These are phyloP conservation scores for Dictyostelium brefeldianum DNA, from an alignment of 78 protist species.

Conservation along the genomic window DNA sequence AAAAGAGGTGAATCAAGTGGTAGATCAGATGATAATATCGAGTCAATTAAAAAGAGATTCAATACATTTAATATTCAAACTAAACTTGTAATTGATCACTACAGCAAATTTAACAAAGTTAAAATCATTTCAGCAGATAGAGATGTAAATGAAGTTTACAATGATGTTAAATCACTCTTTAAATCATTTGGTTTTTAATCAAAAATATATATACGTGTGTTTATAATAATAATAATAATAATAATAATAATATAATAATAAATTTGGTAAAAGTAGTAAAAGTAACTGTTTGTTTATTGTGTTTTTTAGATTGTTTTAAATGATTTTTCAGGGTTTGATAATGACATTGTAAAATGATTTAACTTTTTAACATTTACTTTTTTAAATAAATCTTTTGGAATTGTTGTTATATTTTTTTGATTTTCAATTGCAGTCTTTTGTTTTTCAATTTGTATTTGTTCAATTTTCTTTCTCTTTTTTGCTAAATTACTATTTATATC, in stretches of 20 bases:
- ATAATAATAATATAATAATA: not conserved
- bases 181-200: conserved; percentile 3
- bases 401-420: not conserved
- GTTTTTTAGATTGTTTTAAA: not conserved
- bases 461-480: not conserved
- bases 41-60: conserved; percentile 84
- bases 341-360: conserved; percentile 16
- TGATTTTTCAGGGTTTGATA: conserved; percentile 1
- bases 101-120: conserved; percentile 44
- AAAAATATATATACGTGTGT: not conserved
- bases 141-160: conserved; percentile 23
- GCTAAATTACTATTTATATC: not conserved
- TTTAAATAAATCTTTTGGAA: conserved; percentile 6
- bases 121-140: conserved; percentile 31
- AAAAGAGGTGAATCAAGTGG: conserved; percentile 83
- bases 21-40: conserved; percentile 85
- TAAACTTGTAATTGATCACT: conserved; percentile 66
- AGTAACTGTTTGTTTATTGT: too few relatives aligned
- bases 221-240: not conserved
- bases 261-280: not conserved
- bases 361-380: not conserved
- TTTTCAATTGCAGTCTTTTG: not conserved
- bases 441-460: conserved; percentile 6
- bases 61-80: conserved; percentile 67
- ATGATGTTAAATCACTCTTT: conserved; percentile 39